Conservation (phyloP, 805 yeast species). For the Debaryomyces hansenii region DNA sequence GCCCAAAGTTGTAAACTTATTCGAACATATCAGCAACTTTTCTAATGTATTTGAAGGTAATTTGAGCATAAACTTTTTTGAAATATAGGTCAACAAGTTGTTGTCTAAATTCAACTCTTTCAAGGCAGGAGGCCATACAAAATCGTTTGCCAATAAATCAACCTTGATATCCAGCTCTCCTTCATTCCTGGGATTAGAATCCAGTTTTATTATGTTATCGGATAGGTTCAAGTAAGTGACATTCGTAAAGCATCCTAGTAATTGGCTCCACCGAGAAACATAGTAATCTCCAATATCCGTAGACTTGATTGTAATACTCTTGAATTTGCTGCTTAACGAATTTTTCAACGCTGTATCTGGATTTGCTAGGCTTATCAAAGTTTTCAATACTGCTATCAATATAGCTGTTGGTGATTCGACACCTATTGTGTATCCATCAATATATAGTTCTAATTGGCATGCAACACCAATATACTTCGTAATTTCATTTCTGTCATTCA, state of each 20-base stretch:
- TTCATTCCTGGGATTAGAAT: neutral
- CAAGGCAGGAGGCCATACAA: constrained; percentile 22
- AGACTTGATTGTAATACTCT: constrained; percentile 22
- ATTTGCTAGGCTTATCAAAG: constrained; percentile 21
- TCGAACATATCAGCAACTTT: constrained; percentile 20
- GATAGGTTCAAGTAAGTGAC: constrained; percentile 22
- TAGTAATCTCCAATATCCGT: constrained; percentile 36
- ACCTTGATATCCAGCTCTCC: neutral
- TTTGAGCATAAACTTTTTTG: constrained; percentile 16
- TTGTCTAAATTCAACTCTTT: constrained; percentile 21
- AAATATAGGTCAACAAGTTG: constrained; percentile 21
- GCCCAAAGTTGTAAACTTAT: constrained; percentile 13
- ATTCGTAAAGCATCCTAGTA: constrained; percentile 23
- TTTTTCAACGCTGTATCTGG: constrained; percentile 8
- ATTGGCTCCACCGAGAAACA: constrained; percentile 30
- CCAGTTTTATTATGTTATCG: constrained; percentile 21
- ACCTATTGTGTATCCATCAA: constrained; percentile 27
- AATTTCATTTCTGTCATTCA: constrained; percentile 10
- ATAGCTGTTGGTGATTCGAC: constrained; percentile 33
- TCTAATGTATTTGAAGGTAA: constrained; percentile 28
- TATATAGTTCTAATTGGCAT: constrained; percentile 19
- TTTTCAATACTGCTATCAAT: constrained; percentile 27
- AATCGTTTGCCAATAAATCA: constrained; percentile 8
- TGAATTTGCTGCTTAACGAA: constrained; percentile 17
- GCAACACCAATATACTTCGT: constrained; percentile 14